Evolutionary conservation across 2,329 filamentous ascomycete genomes (phyloP).

Genomic region (Cercospora sojina): DNA sequence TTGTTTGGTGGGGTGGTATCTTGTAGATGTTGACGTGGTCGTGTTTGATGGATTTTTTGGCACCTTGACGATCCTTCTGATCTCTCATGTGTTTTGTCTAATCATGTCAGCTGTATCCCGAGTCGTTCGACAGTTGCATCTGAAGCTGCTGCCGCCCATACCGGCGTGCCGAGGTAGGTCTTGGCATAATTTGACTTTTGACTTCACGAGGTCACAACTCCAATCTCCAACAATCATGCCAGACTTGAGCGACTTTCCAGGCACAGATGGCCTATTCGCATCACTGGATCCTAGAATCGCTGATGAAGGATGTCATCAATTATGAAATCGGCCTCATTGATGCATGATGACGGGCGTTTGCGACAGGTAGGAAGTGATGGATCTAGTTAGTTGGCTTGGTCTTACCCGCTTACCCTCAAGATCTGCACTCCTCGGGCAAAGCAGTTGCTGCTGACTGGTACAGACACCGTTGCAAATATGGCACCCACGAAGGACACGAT

Average conservation of each 20-base stretch:
- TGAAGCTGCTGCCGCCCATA: too few species aligned
- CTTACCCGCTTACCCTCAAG: background rate
- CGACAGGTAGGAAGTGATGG: background rate
- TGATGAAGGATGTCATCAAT: background rate
- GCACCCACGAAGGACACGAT: conserved; percentile 30
- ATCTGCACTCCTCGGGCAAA: background rate
- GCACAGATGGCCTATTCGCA: background rate
- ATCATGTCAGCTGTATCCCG: too few species aligned
- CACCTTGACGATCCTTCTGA: too few species aligned
- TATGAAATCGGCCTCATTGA: too few species aligned
- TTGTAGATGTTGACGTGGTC: background rate
- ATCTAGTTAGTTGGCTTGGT: background rate
- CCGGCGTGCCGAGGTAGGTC: background rate
- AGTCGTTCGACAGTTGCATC: too few species aligned
- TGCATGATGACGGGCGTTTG: background rate
- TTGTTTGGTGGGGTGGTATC: background rate
- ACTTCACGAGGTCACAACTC: background rate
- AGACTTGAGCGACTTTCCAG: background rate
- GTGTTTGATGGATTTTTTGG: too few species aligned
- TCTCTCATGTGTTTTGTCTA: too few species aligned
- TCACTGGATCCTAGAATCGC: background rate
- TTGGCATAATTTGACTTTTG: background rate
- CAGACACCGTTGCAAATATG: conserved; percentile 6
- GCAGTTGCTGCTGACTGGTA: background rate
- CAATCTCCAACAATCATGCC: background rate